These are phyloP conservation scores for Talaromyces sp. DNA, from an alignment of 2,329 filamentous ascomycete species.

Conservation along the genomic window DNA sequence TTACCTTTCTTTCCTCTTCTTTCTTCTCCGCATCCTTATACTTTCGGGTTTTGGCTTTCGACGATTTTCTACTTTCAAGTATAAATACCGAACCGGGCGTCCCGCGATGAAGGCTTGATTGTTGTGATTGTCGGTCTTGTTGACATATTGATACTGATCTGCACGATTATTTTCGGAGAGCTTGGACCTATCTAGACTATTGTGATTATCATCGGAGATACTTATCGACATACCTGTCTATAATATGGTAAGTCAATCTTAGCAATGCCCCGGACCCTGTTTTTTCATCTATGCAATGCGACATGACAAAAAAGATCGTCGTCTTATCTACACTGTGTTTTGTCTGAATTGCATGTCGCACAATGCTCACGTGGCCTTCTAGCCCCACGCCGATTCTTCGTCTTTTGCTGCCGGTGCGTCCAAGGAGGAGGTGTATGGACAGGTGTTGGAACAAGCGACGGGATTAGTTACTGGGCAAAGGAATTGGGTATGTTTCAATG, in stretches of 20 bases:
- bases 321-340: not conserved
- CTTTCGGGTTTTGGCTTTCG: not conserved
- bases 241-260: not conserved
- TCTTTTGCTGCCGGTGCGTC: slow-evolving; percentile 38
- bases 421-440: slow-evolving; percentile 44
- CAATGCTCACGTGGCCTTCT: slow-evolving; percentile 13
- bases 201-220: not conserved
- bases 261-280: not conserved
- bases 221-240: not conserved
- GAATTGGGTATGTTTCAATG: slow-evolving; percentile 42
- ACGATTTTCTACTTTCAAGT: not conserved
- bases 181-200: not conserved
- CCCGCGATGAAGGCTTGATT: not conserved
- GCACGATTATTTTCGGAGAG: not conserved
- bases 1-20: not conserved
- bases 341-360: slow-evolving; percentile 6
- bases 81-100: not conserved
- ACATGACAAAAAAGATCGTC: not conserved
- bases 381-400: slow-evolving; percentile 50
- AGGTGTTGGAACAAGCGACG: slow-evolving; percentile 39
- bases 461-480: slow-evolving; percentile 42
- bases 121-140: not conserved
- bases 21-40: not conserved
- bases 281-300: not conserved
- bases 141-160: not conserved